These are phyloP conservation scores for Glycine latifolia DNA, from an alignment of 306 rosid species.

Conservation along the genomic window DNA sequence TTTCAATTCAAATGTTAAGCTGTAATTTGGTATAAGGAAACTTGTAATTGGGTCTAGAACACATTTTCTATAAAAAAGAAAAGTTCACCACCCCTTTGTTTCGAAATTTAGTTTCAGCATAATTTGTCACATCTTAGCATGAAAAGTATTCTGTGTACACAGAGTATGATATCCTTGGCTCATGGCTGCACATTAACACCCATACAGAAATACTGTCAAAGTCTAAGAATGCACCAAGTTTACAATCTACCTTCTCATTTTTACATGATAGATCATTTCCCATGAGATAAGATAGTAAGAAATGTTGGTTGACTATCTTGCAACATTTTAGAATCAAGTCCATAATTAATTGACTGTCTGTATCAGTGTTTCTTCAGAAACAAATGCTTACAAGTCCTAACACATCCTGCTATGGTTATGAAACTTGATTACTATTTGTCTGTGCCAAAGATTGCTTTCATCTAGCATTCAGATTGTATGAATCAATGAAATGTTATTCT, in stretches of 20 bases:
- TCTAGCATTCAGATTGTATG: not conserved
- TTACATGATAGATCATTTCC: constrained; percentile 20
- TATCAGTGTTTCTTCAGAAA: too few species aligned
- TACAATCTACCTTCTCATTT: not conserved
- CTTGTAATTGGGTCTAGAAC: not conserved
- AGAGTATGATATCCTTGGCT: not conserved
- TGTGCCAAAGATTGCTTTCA: not conserved
- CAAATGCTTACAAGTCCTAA: too few species aligned
- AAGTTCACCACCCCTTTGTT: not conserved
- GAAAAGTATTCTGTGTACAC: not conserved
- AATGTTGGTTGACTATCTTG: constrained; percentile 26
- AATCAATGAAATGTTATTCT: constrained; percentile 15
- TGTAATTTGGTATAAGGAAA: not conserved
- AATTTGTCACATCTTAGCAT: not conserved
- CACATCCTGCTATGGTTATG: too few species aligned
- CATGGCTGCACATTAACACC: not conserved
- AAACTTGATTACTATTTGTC: too few species aligned
- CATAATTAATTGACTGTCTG: not conserved
- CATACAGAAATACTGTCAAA: not conserved
- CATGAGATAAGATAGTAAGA: not conserved
- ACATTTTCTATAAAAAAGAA: not conserved
- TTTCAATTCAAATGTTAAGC: not conserved
- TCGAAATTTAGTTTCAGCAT: not conserved
- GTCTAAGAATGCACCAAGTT: not conserved
- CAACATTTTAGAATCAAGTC: constrained; percentile 2